These are phyloP conservation scores for Penicillium sp. DNA, from an alignment of 2,329 filamentous ascomycete genomes.

Conservation along the genomic window DNA sequence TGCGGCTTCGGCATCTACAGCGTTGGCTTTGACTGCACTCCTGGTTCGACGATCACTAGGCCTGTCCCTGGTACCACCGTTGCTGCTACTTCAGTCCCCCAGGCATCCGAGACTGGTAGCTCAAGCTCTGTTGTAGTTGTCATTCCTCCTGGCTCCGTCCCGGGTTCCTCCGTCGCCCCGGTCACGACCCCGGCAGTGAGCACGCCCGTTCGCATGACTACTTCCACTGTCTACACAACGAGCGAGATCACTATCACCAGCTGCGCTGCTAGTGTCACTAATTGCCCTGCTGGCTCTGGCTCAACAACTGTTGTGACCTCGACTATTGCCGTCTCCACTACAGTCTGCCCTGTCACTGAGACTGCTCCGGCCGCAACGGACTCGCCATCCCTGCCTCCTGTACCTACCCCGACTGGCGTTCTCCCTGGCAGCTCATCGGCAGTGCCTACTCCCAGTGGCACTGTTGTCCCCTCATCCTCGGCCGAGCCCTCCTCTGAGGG, in stretches of 20 bases:
- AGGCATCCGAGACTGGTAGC: conserved; percentile 26
- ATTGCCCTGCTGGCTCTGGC: conserved; percentile 49
- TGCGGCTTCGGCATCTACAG: conserved; percentile 61
- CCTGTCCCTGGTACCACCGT: conserved; percentile 2
- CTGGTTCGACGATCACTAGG: conserved; percentile 15
- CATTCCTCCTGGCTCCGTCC: conserved; percentile 5
- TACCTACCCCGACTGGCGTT: not conserved
- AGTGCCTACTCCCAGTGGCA: not conserved
- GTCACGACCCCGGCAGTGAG: conserved; percentile 13
- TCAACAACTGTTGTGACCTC: conserved; percentile 52
- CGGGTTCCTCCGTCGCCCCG: not conserved
- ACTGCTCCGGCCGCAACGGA: conserved; percentile 10
- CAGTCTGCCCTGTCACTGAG: conserved; percentile 52
- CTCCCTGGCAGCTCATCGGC: not conserved
- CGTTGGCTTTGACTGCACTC: conserved; percentile 30
- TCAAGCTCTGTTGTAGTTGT: conserved; percentile 23
- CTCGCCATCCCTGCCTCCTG: not conserved
- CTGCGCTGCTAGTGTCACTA: conserved; percentile 39
- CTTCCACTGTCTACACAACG: conserved; percentile 40
- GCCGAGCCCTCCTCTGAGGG: not conserved
- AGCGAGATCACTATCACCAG: conserved; percentile 40
- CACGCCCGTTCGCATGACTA: conserved; percentile 29
- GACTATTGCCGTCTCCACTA: conserved; percentile 57
- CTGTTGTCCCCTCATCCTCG: not conserved
- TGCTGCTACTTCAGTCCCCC: conserved; percentile 9